phyloP scores from a whole-genome alignment of 768 basidiomycete genomes.

The Myochromella boudieri region DNA sequence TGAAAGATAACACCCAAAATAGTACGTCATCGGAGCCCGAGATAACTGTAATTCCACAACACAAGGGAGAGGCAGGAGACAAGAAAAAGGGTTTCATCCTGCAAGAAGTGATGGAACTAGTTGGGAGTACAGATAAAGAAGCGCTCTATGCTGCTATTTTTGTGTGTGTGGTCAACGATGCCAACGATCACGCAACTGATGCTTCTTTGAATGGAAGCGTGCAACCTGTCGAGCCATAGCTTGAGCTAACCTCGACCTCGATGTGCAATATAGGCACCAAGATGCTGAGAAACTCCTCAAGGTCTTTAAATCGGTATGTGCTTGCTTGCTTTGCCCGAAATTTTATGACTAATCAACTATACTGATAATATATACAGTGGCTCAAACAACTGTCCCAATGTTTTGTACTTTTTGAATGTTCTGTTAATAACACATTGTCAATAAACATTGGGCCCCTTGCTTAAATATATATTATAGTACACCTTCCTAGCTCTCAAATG shows the following conservation, averaged over 20 bases:
- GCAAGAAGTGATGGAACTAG: slow-evolving; percentile 1
- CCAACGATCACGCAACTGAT: background rate
- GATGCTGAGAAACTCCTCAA: slow-evolving; percentile 1
- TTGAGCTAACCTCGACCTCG: background rate
- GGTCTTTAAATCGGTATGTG: slow-evolving; percentile 4
- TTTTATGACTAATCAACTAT: no score
- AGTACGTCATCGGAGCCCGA: background rate
- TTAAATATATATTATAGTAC: no score
- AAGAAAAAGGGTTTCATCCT: background rate
- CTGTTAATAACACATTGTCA: no score
- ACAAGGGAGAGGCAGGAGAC: slow-evolving; percentile 2
- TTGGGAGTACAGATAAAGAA: background rate
- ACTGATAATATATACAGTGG: no score
- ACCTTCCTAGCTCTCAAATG: no score
- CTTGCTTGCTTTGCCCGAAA: no score
- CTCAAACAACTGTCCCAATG: no score
- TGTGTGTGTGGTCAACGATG: background rate
- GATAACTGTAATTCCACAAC: background rate
- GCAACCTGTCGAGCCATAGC: background rate
- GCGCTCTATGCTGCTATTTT: slow-evolving; percentile 1
- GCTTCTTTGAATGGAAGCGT: background rate
- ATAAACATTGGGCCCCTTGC: no score
- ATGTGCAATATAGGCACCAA: background rate
- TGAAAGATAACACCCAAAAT: background rate
- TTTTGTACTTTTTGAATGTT: no score